These are phyloP conservation scores for Pyricularia sp. DNA, from an alignment of 2,329 filamentous ascomycete species.

Conservation along the genomic window DNA sequence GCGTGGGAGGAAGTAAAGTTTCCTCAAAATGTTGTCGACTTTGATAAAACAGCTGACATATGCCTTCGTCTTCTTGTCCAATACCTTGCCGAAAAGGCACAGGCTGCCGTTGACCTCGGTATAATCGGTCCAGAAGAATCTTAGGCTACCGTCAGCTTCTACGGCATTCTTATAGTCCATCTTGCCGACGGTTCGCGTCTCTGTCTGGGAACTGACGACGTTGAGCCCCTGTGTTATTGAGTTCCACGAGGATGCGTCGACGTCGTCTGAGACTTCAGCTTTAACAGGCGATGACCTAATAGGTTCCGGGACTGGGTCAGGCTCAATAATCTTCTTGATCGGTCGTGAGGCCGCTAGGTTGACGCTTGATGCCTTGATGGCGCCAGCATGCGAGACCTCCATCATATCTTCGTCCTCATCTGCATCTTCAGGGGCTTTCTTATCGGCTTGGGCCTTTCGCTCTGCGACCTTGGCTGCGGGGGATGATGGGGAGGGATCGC, in stretches of 20 bases:
- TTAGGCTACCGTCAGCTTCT: slow-evolving; percentile 85
- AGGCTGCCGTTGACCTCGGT: slow-evolving; percentile 84
- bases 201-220: slow-evolving; percentile 62
- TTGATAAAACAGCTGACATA: slow-evolving; percentile 94
- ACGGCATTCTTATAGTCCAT: slow-evolving; percentile 74
- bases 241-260: slow-evolving; percentile 84
- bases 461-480: slow-evolving; percentile 72
- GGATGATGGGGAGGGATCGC: slow-evolving; percentile 78
- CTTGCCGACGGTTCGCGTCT: slow-evolving; percentile 63
- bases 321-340: slow-evolving; percentile 64
- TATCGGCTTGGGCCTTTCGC: slow-evolving; percentile 50
- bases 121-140: slow-evolving; percentile 97
- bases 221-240: slow-evolving; percentile 79
- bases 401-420: slow-evolving; percentile 77
- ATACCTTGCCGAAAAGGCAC: slow-evolving; percentile 92
- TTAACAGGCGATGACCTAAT: slow-evolving; percentile 63
- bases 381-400: slow-evolving; percentile 73
- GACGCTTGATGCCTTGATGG: slow-evolving; percentile 59
- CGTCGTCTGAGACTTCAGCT: slow-evolving; percentile 34
- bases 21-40: slow-evolving; percentile 86
- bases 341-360: slow-evolving; percentile 79
- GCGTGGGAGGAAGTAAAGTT: slow-evolving; percentile 86
- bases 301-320: slow-evolving; percentile 58
- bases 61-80: slow-evolving; percentile 70
- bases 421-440: slow-evolving; percentile 43